A percentile compares a stretch with the other conserved stretches of the same genome.
These are phyloP conservation scores for Chaetothyriales sp. DNA, from an alignment of 2,329 filamentous ascomycete species.

Conservation along the genomic window DNA sequence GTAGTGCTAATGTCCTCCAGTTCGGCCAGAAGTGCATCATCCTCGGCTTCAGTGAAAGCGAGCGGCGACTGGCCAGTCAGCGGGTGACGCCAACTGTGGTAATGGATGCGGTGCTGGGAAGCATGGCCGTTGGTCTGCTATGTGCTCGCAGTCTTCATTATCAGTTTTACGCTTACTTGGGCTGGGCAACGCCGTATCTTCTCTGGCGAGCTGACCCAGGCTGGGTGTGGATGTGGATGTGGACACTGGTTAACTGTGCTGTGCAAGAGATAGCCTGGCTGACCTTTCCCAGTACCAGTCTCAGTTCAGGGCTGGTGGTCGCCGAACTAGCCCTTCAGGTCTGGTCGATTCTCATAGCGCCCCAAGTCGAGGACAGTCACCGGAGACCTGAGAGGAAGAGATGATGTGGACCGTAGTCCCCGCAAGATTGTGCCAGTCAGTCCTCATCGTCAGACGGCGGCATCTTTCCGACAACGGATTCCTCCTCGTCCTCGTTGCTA, in stretches of 20 bases:
- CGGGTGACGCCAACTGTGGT: conserved; percentile 57
- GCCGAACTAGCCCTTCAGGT: conserved; percentile 53
- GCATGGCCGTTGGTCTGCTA: conserved; percentile 64
- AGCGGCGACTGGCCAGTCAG: conserved; percentile 20
- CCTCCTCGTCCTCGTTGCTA: conserved; percentile 58
- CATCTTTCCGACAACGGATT: conserved; percentile 71
- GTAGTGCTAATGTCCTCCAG: conserved; percentile 40
- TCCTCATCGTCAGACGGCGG: conserved; percentile 69
- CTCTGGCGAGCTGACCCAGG: conserved; percentile 64
- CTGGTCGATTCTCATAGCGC: conserved; percentile 9
- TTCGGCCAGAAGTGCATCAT: conserved; percentile 38
- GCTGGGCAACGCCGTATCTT: conserved; percentile 76
- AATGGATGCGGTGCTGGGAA: conserved; percentile 59
- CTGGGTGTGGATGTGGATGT: conserved; percentile 48
- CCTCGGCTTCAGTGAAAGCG: conserved; percentile 10
- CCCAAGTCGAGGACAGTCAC: conserved; percentile 11
- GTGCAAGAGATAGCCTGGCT: conserved; percentile 91
- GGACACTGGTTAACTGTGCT: conserved; percentile 56
- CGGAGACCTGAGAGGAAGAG: conserved; percentile 1
- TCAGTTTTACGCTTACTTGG: conserved; percentile 86
- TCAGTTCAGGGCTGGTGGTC: conserved; percentile 54
- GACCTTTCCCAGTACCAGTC: conserved; percentile 64
- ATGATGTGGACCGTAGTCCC: neutral
- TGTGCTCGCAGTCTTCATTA: conserved; percentile 84
- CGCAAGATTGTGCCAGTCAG: conserved; percentile 3